Percentiles rank a stretch among this genome's conserved stretches.
These are phyloP conservation scores for Schizopora paradoxa DNA, from an alignment of 1,284 basidiomycete species.

Conservation along the genomic window DNA sequence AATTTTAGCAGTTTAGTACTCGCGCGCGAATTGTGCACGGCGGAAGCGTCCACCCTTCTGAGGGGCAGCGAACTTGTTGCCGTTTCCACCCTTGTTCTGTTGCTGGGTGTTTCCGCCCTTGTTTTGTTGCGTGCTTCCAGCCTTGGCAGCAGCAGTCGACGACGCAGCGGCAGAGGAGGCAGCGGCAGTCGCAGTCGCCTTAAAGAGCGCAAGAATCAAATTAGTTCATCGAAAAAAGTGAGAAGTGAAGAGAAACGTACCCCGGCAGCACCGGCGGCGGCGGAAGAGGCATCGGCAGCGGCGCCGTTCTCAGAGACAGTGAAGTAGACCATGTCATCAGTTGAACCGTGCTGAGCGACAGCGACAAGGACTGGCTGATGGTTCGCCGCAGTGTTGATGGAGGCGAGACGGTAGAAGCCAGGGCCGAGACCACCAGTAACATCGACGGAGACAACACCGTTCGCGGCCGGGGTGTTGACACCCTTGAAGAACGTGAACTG, in stretches of 20 bases:
- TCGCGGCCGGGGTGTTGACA: constrained; percentile 42
- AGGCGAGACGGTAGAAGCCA: constrained; percentile 56
- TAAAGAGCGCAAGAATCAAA: no score
- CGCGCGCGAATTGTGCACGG: constrained; percentile 16
- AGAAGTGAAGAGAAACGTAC: constrained; percentile 2
- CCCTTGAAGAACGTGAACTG: constrained; percentile 69
- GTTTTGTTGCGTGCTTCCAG: constrained; percentile 14
- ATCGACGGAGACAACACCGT: constrained; percentile 45
- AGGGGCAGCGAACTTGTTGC: constrained; percentile 14
- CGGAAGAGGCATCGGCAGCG: constrained; percentile 10
- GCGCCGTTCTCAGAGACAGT: constrained; percentile 21
- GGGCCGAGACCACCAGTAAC: constrained; percentile 53
- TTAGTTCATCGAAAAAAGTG: no score
- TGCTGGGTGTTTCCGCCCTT: constrained; percentile 8
- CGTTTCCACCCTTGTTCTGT: constrained; percentile 6
- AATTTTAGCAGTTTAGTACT: constrained; percentile 10
- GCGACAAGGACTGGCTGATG: constrained; percentile 63
- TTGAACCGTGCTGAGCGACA: constrained; percentile 52
- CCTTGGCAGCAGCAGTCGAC: constrained; percentile 18
- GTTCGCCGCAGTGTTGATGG: constrained; percentile 56
- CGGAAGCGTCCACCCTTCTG: constrained; percentile 10
- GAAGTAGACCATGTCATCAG: constrained; percentile 58
- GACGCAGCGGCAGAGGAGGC: constrained; percentile 19
- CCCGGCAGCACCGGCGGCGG: constrained; percentile 11
- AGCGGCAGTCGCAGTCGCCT: constrained; percentile 19